These are phyloP conservation scores for Polygonum maritimum DNA, from an alignment of 148 eudicot species.

Conservation along the genomic window DNA sequence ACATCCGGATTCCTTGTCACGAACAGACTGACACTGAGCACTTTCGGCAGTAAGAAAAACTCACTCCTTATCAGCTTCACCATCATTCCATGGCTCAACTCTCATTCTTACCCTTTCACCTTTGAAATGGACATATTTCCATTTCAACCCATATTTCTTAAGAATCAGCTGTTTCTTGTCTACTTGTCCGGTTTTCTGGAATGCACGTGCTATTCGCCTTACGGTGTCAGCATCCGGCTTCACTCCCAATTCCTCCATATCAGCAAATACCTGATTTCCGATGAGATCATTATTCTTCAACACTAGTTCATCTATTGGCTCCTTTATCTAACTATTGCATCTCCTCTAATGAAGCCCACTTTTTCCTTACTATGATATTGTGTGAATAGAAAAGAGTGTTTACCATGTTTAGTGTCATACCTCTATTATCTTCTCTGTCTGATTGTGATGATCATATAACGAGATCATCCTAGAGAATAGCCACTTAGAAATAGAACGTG, in stretches of 20 bases:
- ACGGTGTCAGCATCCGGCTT: conserved; percentile 88
- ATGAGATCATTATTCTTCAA: neutral
- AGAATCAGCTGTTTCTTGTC: conserved; percentile 46
- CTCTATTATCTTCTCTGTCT: conserved; percentile 69
- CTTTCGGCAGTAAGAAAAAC: neutral
- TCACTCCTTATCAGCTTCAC: neutral
- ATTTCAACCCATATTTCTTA: conserved; percentile 43
- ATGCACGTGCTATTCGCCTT: conserved; percentile 62
- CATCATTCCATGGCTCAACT: conserved; percentile 21
- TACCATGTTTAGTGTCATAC: conserved; percentile 21
- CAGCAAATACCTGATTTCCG: conserved; percentile 67
- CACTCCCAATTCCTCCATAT: conserved; percentile 91
- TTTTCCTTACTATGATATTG: neutral
- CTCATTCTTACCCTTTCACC: conserved; percentile 65
- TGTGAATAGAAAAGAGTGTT: neutral
- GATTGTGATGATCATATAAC: conserved; percentile 67
- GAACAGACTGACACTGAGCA: neutral
- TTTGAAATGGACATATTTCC: conserved; percentile 75
- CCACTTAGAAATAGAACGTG: conserved; percentile 65
- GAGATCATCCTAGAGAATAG: conserved; percentile 85
- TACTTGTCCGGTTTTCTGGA: conserved; percentile 49
- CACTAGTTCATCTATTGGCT: neutral
- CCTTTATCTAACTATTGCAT: neutral
- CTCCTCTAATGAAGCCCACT: neutral
- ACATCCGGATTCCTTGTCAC: neutral